Base-by-base conservation (phyloP, 2,329 filamentous ascomycete species). In the Plenodomus tracheiphilus region DNA sequence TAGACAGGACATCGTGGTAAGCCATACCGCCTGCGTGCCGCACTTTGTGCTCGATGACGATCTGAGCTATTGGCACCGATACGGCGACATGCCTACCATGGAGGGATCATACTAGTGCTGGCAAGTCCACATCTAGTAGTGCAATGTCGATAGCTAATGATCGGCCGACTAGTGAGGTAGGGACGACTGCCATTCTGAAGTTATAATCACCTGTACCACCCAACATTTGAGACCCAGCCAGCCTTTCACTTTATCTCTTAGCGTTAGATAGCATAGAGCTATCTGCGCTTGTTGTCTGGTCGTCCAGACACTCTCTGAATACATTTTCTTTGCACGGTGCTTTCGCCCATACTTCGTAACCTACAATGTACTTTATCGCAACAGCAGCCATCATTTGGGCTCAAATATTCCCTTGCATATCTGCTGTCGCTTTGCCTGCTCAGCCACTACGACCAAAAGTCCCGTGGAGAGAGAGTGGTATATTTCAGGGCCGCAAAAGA, bases 401-500 rank as follows among this genome's bases (percentile, higher is more conserved):
- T 35, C 46, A 58, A 20, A 40, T 65, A 15, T 46, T 58, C 34
- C 51, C 59, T 16, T 37, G 44, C 6, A 54, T 55, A n/a, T 38
- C 54, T 20, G 54, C 62, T 25, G 53, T 55, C 36, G 50, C 52
- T 15, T 39, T 67, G 17, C 61, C 61, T 17, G 40, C 46, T 7
- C 39, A 49, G 13, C 39, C 37, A 9, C 37, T 54, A n/a, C 42
- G 39, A 18, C 54, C 60, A 3, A 54, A 54, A 34, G 57, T 68
- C 21, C 61, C 65, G 6, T 69, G 65, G 65, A 56, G 57, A 43
- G 45, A 54, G 16, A 46, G 5, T 9, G 61, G 61, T 10, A 41
- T 65, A 15, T 58, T 46, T 25, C 40, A 36, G 37, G 44, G 46
- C 17, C 19, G 49, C 18, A 41, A 45, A 19, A 53, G 41, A 46